Evolutionary conservation across 2,329 filamentous ascomycete genomes (phyloP).

Genomic region (Eutypa lata): DNA sequence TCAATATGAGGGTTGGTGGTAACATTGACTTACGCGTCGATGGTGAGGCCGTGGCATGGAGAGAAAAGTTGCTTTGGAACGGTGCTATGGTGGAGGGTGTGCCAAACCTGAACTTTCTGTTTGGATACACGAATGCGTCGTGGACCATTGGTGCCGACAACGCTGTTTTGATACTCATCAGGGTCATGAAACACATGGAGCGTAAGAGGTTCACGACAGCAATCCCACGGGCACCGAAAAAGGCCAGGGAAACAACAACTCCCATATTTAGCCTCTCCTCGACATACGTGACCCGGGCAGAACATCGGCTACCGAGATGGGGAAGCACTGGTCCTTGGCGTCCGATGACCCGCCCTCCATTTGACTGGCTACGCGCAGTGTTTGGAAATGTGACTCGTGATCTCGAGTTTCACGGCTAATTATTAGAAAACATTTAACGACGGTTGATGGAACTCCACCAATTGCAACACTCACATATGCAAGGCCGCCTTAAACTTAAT

Average conservation of each 20-base stretch:
- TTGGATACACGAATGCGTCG: slow-evolving; percentile 57
- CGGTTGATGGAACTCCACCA: no score
- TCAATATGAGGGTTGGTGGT: slow-evolving; percentile 52
- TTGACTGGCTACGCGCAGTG: neutral
- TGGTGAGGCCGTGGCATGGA: slow-evolving; percentile 34
- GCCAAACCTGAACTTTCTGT: slow-evolving; percentile 54
- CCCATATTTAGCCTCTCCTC: neutral
- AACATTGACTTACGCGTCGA: slow-evolving; percentile 49
- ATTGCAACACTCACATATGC: no score
- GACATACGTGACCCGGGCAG: neutral
- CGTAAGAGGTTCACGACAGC: neutral
- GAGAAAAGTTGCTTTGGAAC: slow-evolving; percentile 49
- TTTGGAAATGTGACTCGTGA: neutral
- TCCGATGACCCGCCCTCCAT: neutral
- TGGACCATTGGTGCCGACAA: slow-evolving; percentile 61
- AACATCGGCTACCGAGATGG: neutral
- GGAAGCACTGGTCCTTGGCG: neutral
- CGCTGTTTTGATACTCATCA: slow-evolving; percentile 42
- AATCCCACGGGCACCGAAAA: neutral
- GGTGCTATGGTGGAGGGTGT: slow-evolving; percentile 56
- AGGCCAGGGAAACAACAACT: neutral
- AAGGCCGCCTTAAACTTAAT: no score
- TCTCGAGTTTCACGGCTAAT: no score
- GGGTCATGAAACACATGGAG: slow-evolving; percentile 47
- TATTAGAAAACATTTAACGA: no score